Evolutionary conservation across 306 rosid species (phyloP), one percentile per base, ranked within the genome.

Genomic region (Prunus padus): DNA sequence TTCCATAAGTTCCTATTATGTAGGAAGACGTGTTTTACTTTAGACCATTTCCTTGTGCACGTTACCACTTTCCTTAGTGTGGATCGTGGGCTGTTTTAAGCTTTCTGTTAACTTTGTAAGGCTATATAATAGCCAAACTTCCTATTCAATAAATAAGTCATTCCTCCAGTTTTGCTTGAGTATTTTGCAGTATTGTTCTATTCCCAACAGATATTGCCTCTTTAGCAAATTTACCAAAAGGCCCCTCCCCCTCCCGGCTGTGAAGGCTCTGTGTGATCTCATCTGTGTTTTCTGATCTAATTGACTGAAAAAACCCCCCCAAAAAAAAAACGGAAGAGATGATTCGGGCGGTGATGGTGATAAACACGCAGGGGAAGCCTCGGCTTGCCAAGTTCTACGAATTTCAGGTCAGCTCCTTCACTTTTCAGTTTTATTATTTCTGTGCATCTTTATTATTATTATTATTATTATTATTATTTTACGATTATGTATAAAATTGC

Each of bases 331-430:
- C 0, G 72, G 31, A 64, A 10, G 74, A 85, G 52, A 95, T 95
- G 99, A 95, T 95, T 60, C 89, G 81, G 51, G 85, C 97, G 52
- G 99, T 92, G 81, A 71, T 92, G 76, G 97, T 95, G 81, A 76
- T 95, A 84, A 95, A 90, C 84, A 95, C 97, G 44, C 92, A 87
- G 78, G 99, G 97, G 74, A 95, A 89, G 84, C 97, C 97, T 77
- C 97, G 99, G 67, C 90, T 95, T 64, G 81, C 96, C 62, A 95
- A 92, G 76, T 90, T 95, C 80, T 92, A 95, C 70, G 93, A 95
- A 80, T 86, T 79, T 85, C 79, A 52, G 97, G 99, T 95, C 65
- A 26, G 44, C 44, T 57, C 61, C 81, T 66, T 76, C 69, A 80
- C 55, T 23, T 49, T 44, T 14, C 10, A 45, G 59, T 74, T 28